Evolutionary conservation across 1,139 yeast genomes (phyloP), one percentile per base, ranked within the genome.

Genomic region (Saccharomyces hybrid): DNA sequence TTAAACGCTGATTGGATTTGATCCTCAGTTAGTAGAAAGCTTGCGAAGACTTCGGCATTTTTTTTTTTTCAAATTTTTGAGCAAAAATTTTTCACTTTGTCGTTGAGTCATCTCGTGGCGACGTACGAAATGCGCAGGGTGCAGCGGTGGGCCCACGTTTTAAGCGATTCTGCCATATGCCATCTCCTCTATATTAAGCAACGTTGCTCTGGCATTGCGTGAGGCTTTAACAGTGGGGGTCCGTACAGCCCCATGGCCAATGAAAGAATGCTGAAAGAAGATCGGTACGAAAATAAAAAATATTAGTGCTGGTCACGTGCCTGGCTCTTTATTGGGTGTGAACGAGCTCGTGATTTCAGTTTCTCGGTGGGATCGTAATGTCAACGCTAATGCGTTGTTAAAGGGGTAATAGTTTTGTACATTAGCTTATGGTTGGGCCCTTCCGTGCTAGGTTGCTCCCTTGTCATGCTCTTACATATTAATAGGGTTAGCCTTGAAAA

Each of bases 101-200:
- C 26, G 44, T 19, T 38, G 44, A 38, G 44, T 38, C 44, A 38
- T 38, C 19, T 8, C 44, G 24, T 11, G 5, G 44, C 26, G 11
- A 38, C 44, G 44, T 38, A 38, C 44, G 14, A 38, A 38, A 38
- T 38, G 44, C 44, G n/a, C 44, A 38, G 44, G 44, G 44, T 38
- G 21, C 44, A 16, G 44, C 26, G 26, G 44, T 38, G 44, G 44
- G 44, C 24, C 44, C 44, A 38, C 44, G 44, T 16, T 38, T 9
- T 38, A 4, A 16, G 24, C 9, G 44, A 11, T 38, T 34, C 44
- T 38, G 44, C 44, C 44, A 38, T 28, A 28, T 16, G n/a, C 8
- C 44, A 9, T 38, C 26, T 9, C 44, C 44, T 16, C 19, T 38
- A 16, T 38, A 19, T 19, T 38, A 38, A 38, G 44, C 44, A 38